These are phyloP conservation scores for Penicillium paneum DNA, from an alignment of 2,329 filamentous ascomycete genomes.

Conservation along the genomic window DNA sequence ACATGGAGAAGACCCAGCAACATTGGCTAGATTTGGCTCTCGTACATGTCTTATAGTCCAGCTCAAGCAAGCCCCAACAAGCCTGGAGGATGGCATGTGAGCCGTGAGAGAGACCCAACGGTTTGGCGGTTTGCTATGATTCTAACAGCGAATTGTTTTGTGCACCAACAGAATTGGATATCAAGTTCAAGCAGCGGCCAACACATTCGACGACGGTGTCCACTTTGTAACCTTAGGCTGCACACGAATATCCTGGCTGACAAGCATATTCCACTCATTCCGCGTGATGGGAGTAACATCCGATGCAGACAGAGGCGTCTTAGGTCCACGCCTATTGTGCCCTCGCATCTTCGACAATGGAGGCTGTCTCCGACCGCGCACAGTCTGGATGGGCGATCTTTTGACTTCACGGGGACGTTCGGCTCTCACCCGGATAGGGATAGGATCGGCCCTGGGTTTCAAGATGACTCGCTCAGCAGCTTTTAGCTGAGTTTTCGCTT, in stretches of 20 bases:
- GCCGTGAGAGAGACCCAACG: neutral
- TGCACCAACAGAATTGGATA: neutral
- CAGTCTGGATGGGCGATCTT: slow-evolving; percentile 20
- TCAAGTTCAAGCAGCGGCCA: slow-evolving; percentile 26
- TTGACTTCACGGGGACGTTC: slow-evolving; percentile 3
- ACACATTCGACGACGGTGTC: slow-evolving; percentile 36
- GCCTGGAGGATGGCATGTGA: neutral
- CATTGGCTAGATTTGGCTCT: neutral
- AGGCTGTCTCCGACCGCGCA: slow-evolving; percentile 24
- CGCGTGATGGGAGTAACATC: slow-evolving; percentile 45
- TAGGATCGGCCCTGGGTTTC: slow-evolving; percentile 4
- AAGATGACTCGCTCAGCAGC: neutral
- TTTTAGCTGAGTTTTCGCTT: neutral
- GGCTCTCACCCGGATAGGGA: neutral
- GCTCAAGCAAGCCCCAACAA: neutral
- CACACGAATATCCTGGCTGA: slow-evolving; percentile 30
- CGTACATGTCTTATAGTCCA: neutral
- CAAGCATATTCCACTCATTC: slow-evolving; percentile 43
- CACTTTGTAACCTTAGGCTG: slow-evolving; percentile 38
- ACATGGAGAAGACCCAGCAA: neutral
- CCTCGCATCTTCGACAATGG: slow-evolving; percentile 18
- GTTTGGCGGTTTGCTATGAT: neutral
- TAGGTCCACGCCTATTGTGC: slow-evolving; percentile 30
- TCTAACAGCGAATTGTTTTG: neutral
- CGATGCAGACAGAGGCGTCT: slow-evolving; percentile 42